These are phyloP conservation scores for Amanita polypyramis DNA, from an alignment of 768 basidiomycete species.

Conservation along the genomic window DNA sequence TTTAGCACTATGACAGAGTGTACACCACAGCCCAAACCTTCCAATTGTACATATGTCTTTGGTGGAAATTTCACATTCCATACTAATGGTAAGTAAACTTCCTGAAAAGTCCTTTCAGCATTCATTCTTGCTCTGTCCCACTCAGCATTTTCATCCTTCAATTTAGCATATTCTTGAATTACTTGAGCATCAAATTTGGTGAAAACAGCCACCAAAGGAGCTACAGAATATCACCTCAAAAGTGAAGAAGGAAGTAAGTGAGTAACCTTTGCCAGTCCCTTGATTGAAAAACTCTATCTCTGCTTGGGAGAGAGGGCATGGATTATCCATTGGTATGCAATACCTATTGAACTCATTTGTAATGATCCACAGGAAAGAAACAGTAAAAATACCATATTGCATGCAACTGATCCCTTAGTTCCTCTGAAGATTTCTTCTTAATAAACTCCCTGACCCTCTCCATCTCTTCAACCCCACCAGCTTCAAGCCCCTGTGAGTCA, in stretches of 20 bases:
- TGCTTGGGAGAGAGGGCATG: constrained; percentile 16
- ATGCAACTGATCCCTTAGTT: constrained; percentile 21
- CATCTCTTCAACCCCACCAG: constrained; percentile 20
- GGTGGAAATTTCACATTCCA: not conserved
- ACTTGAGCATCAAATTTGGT: constrained; percentile 26
- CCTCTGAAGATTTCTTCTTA: constrained; percentile 9
- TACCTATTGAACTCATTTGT: constrained; percentile 22
- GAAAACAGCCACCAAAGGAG: constrained; percentile 28
- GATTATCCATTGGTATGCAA: constrained; percentile 21
- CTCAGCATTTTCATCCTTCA: constrained; percentile 7
- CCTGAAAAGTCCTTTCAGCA: constrained; percentile 11
- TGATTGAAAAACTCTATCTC: constrained; percentile 23
- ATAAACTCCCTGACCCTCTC: constrained; percentile 22
- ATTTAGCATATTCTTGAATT: constrained; percentile 11
- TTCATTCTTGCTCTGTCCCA: constrained; percentile 7
- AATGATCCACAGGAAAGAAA: not conserved
- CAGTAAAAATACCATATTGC: constrained; percentile 23
- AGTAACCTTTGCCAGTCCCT: constrained; percentile 15
- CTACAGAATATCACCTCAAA: constrained; percentile 13
- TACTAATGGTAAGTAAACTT: not conserved
- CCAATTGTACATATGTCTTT: not conserved
- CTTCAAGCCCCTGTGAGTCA: constrained; percentile 30
- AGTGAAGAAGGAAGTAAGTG: no score
- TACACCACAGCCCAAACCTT: not conserved
- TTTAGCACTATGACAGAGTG: not conserved